Base-by-base conservation (phyloP, 2,329 filamentous ascomycete genomes). In the Pyrenochaeta sp. region DNA sequence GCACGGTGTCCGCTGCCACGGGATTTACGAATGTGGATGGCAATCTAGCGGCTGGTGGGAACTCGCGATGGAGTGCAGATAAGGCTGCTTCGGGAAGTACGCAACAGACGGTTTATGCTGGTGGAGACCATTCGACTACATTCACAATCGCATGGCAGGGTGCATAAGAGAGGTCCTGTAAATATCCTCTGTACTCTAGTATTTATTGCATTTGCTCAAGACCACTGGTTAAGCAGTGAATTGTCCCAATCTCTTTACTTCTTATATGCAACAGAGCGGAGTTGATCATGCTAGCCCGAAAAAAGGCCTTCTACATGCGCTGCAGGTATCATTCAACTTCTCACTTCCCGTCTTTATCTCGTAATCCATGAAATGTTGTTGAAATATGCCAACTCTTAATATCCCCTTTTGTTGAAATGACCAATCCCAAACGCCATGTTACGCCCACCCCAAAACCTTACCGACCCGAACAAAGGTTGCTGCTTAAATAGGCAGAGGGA, bases 401-500 rank as follows among this genome's bases (percentile, higher is more conserved):
- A 52, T 49, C 19, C 19, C 37, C 54, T 67, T 71, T 71, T 71
- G 68, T 70, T 71, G 68, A 71, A 71, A 32, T 62, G 48, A 54
- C 53, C 45, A 19, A 48, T 49, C 39, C n/a, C 3, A 56, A 62
- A 65, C 65, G 58, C 67, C 67, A 43, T 47, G 32, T 30, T 61
- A 70, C 58, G 59, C 62, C 61, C 51, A 19, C 19, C 19, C 19
- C 19, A 1, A 19, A 19, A 19, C 19, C 19, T 19, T 19, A 19
- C 19, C 19, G 19, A 19, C 19, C 19, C 19, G 19, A 19, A 19
- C 19, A 19, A 19, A 19, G 19, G 19, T 19, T 19, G 19, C 19
- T 19, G 30, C 51, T 66, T 84, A 86, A 65, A 96, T 89, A 60
- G 95, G 95, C 62, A 99, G 90, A 75, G 95, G 95, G 91, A 97